Base-by-base conservation (phyloP, 1,139 yeast genomes). In the Citeromyces siamensis region DNA sequence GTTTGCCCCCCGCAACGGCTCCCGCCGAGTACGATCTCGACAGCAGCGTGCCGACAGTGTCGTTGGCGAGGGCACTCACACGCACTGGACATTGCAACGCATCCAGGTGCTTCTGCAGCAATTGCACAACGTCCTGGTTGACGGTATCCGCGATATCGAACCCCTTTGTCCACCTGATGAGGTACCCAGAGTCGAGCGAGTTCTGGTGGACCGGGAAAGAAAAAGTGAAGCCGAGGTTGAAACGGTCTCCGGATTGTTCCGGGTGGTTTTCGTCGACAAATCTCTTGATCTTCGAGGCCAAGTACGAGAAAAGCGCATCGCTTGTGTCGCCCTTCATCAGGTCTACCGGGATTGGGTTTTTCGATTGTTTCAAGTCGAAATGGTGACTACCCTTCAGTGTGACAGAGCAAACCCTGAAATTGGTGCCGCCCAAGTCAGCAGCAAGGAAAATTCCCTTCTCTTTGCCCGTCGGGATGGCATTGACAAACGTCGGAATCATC, bases 141-240 rank as follows among this genome's bases (percentile, higher is more conserved):
- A 88, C 83, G 33, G 84, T 75, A 48, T 88, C 96, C 26, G 74
- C 71, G 48, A 88, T 80, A 49, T 82, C 75, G 56, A 81, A 88
- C 26, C 96, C 96, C 59, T 88, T 88, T 21, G 96, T 85, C 97
- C 97, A 88, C 56, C 97, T 78, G 40, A 88, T 69, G 47, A 88
- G 69, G 4, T 71, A 75, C 41, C 97, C 97, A 7, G 73, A 63
- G 52, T 76, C 70, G 46, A 88, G 62, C 3, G 84, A 80, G 17
- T 83, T 76, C 60, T 88, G 97, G 44, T 78, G 71, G 20, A 85
- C 86, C 2, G 97, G 97, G 67, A 86, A 88, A 10, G 93, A 78
- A 52, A 88, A 88, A 1, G 96, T 86, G 60, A 88, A 85, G 1
- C 97, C 96, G 60, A 88, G 58, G 51, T 81, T 82, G 52, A 81